phyloP scores from a whole-genome alignment of 352 stramenopile species.

The Phytophthora meadii region DNA sequence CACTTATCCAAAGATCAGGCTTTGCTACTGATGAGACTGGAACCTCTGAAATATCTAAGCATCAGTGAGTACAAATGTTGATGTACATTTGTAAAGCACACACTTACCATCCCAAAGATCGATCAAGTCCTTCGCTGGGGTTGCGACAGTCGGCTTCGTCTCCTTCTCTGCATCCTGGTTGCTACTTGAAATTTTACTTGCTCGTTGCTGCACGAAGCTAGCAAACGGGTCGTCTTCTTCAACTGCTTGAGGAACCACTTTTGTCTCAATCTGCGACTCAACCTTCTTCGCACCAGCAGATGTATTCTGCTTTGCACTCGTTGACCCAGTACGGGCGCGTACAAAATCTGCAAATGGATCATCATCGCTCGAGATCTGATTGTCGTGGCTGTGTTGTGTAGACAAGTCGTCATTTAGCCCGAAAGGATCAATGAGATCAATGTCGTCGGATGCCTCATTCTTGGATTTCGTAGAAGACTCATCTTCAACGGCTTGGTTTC shows the following conservation, averaged over 20 bases:
- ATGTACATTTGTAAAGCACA: neutral
- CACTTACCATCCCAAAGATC: slow-evolving; percentile 69
- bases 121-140: slow-evolving; percentile 57
- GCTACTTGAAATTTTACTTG: slow-evolving; percentile 44
- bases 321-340: slow-evolving; percentile 38
- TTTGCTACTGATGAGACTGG: slow-evolving; percentile 7
- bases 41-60: slow-evolving; percentile 17
- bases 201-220: slow-evolving; percentile 65
- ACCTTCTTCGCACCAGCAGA: neutral
- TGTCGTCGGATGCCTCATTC: slow-evolving; percentile 5
- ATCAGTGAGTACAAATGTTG: slow-evolving; percentile 12
- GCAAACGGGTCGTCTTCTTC: slow-evolving; percentile 72
- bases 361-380: slow-evolving; percentile 47
- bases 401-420: slow-evolving; percentile 21
- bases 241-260: slow-evolving; percentile 28
- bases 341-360: slow-evolving; percentile 77
- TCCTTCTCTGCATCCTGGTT: slow-evolving; percentile 30
- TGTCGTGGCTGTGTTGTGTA: slow-evolving; percentile 37
- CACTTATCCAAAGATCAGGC: slow-evolving; percentile 34
- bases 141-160: slow-evolving; percentile 21
- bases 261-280: slow-evolving; percentile 9
- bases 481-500: slow-evolving; percentile 33
- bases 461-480: slow-evolving; percentile 10
- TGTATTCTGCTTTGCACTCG: slow-evolving; percentile 9
- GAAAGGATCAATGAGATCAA: slow-evolving; percentile 43